These are phyloP conservation scores for Sideroxylon spinosum DNA, from an alignment of 179 eudicot genomes.

Conservation along the genomic window DNA sequence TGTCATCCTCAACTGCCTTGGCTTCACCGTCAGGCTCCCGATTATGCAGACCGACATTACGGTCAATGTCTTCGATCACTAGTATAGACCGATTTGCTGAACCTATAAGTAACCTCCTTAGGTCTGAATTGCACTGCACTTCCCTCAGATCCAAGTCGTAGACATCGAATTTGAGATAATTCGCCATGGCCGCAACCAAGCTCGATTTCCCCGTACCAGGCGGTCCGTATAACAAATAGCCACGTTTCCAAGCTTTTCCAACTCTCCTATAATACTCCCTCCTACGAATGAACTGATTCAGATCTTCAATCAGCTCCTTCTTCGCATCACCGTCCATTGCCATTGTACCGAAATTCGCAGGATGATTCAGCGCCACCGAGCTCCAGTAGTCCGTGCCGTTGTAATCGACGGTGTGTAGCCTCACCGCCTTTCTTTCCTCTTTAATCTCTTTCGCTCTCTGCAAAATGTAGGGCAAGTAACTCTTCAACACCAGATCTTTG, in stretches of 20 bases:
- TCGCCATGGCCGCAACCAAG: constrained; percentile 58
- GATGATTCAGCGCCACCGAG: constrained; percentile 44
- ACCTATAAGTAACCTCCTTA: constrained; percentile 44
- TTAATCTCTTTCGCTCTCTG: constrained; percentile 24
- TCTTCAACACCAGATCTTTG: constrained; percentile 25
- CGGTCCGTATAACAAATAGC: constrained; percentile 53
- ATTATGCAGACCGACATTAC: constrained; percentile 34
- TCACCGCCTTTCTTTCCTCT: constrained; percentile 30
- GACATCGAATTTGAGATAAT: constrained; percentile 49
- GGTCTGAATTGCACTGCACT: constrained; percentile 42
- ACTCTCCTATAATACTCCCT: constrained; percentile 46
- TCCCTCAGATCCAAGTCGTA: constrained; percentile 52
- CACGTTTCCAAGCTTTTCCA: constrained; percentile 62
- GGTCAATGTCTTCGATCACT: constrained; percentile 56
- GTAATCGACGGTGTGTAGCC: constrained; percentile 40
- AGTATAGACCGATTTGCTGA: constrained; percentile 37
- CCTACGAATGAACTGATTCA: constrained; percentile 34
- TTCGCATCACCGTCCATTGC: constrained; percentile 41
- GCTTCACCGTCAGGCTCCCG: constrained; percentile 19
- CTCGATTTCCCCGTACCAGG: constrained; percentile 64
- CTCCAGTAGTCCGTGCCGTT: constrained; percentile 45
- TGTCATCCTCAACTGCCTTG: constrained; percentile 29
- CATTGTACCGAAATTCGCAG: constrained; percentile 41
- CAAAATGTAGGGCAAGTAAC: constrained; percentile 26
- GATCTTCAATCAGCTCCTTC: constrained; percentile 35